phyloP scores from a whole-genome alignment of 1,284 basidiomycete genomes.

The Apiotrichum gamsii region DNA sequence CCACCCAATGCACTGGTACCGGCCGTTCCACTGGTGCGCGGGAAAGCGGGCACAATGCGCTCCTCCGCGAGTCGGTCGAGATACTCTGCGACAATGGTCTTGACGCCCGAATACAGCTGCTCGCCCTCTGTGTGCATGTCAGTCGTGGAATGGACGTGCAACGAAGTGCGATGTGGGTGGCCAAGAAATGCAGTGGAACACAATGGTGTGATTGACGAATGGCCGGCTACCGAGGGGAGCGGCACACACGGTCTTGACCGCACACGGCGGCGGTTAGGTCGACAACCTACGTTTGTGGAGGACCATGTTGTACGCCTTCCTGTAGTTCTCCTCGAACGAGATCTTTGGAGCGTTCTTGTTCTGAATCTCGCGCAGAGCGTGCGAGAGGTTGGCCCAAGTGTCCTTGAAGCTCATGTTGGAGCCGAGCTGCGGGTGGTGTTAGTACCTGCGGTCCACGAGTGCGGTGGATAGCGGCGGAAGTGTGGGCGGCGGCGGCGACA shows the following conservation, averaged over 20 bases:
- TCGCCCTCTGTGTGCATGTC: constrained; percentile 55
- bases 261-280: too few species aligned
- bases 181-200: too few species aligned
- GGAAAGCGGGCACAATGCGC: constrained; percentile 78
- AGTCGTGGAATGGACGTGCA: too few species aligned
- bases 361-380: constrained; percentile 89
- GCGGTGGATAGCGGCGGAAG: too few species aligned
- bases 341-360: constrained; percentile 87
- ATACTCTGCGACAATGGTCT: constrained; percentile 71
- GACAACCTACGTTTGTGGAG: constrained; percentile 59
- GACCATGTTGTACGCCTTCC: constrained; percentile 91
- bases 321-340: constrained; percentile 94
- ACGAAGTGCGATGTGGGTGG: too few species aligned
- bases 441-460: too few species aligned
- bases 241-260: too few species aligned
- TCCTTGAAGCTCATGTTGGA: constrained; percentile 44
- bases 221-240: too few species aligned
- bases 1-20: constrained; percentile 33
- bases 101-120: constrained; percentile 82
- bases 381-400: constrained; percentile 42
- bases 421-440: constrained; percentile 25
- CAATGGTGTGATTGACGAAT: too few species aligned
- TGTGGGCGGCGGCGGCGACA: neutral
- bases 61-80: constrained; percentile 71
- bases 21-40: constrained; percentile 46